Conservation (phyloP, 2,329 filamentous ascomycete species). For the Microdochium paspali region DNA sequence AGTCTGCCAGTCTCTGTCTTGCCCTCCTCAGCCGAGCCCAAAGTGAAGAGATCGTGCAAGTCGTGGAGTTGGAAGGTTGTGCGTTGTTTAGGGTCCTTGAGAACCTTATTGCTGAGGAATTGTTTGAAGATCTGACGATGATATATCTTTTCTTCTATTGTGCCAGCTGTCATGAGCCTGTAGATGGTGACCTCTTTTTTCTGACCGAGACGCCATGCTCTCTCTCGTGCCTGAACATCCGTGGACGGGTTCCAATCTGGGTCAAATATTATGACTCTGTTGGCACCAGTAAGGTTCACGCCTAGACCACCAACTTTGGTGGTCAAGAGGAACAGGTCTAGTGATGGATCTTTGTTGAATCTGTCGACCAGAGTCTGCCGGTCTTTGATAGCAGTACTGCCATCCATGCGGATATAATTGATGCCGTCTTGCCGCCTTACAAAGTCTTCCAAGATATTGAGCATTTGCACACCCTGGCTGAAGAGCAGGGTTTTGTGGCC, state of each 20-base stretch:
- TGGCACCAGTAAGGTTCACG: slow-evolving; percentile 75
- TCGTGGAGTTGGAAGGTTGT: slow-evolving; percentile 86
- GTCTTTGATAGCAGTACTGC: slow-evolving; percentile 76
- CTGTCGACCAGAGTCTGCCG: slow-evolving; percentile 86
- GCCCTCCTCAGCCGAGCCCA: slow-evolving; percentile 57
- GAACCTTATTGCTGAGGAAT: slow-evolving; percentile 90
- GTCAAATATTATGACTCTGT: slow-evolving; percentile 89
- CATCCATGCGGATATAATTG: slow-evolving; percentile 85
- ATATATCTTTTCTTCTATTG: slow-evolving; percentile 98
- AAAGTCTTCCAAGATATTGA: slow-evolving; percentile 85
- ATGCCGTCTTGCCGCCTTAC: slow-evolving; percentile 58
- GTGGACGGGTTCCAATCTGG: slow-evolving; percentile 99
- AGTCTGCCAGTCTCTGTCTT: slow-evolving; percentile 76
- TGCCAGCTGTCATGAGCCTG: slow-evolving; percentile 93
- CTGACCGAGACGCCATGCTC: slow-evolving; percentile 92
- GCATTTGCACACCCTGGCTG: slow-evolving; percentile 87
- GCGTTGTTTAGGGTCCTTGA: slow-evolving; percentile 88
- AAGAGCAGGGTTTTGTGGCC: slow-evolving; percentile 93
- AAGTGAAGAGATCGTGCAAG: slow-evolving; percentile 82
- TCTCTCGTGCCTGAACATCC: slow-evolving; percentile 87
- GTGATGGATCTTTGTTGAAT: slow-evolving; percentile 73
- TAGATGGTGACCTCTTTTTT: slow-evolving; percentile 95
- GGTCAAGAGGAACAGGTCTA: slow-evolving; percentile 87
- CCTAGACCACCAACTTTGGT: slow-evolving; percentile 92
- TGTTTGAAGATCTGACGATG: slow-evolving; percentile 98